These are phyloP conservation scores for Torulaspora franciscae DNA, from an alignment of 805 yeast species.

Conservation along the genomic window DNA sequence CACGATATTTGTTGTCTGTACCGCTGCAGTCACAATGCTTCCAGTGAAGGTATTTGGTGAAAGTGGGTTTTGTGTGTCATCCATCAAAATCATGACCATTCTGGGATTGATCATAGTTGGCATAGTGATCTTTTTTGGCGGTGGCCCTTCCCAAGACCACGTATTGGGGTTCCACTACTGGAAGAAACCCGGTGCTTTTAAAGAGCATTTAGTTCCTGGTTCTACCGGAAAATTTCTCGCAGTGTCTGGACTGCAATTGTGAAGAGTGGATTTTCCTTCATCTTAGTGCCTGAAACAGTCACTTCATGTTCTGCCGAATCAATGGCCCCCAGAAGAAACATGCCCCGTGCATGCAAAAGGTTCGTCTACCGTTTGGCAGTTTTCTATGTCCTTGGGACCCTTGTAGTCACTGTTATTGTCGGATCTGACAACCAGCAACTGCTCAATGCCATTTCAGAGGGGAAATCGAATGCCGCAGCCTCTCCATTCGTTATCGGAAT, in stretches of 20 bases:
- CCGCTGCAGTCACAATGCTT: slow-evolving; percentile 11
- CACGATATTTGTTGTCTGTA: slow-evolving; percentile 33
- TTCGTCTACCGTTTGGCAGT: slow-evolving; percentile 51
- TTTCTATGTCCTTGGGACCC: slow-evolving; percentile 47
- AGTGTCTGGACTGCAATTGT: slow-evolving; percentile 48
- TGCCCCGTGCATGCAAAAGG: slow-evolving; percentile 50
- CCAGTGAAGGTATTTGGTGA: slow-evolving; percentile 39
- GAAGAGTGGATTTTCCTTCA: slow-evolving; percentile 48
- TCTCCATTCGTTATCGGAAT: slow-evolving; percentile 50
- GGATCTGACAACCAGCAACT: slow-evolving; percentile 44
- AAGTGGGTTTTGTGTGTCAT: slow-evolving; percentile 62
- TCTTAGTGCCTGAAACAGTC: slow-evolving; percentile 47
- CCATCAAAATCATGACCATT: slow-evolving; percentile 60
- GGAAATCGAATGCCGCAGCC: slow-evolving; percentile 39
- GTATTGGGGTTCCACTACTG: slow-evolving; percentile 62
- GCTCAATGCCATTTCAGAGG: slow-evolving; percentile 31
- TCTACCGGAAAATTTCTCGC: slow-evolving; percentile 48
- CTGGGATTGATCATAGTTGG: slow-evolving; percentile 56
- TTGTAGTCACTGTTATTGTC: slow-evolving; percentile 46
- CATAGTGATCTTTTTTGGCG: slow-evolving; percentile 58
- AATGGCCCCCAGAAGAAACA: slow-evolving; percentile 43
- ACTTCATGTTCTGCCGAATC: slow-evolving; percentile 46
- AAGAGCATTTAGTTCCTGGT: slow-evolving; percentile 33
- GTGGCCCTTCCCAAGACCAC: slow-evolving; percentile 48
- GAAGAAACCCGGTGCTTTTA: slow-evolving; percentile 49